Evolutionary conservation across 129 eudicot genomes (phyloP).

Genomic region (Glebionis coronaria): DNA sequence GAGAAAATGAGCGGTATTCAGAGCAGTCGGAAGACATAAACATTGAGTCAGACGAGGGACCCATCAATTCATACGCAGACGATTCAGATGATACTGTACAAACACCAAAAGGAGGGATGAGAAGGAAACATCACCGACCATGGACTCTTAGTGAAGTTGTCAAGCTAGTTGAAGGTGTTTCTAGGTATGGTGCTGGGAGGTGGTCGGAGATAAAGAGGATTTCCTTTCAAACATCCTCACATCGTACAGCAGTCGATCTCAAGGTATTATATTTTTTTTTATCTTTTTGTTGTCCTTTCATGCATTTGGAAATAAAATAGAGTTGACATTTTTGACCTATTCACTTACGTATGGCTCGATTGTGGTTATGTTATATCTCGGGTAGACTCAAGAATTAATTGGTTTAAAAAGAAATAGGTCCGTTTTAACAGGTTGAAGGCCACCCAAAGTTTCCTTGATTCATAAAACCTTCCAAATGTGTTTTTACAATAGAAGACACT

Average conservation of each 20-base stretch:
- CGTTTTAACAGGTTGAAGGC: no score
- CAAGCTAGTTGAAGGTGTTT: constrained; percentile 92
- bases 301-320: neutral
- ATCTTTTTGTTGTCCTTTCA: neutral
- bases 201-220: constrained; percentile 97
- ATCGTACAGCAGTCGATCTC: constrained; percentile 94
- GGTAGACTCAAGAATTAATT: no score
- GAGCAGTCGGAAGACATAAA: constrained; percentile 38
- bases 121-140: constrained; percentile 98
- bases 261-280: constrained; percentile 46
- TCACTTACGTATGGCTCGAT: neutral
- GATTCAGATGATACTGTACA: constrained; percentile 69
- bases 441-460: no score
- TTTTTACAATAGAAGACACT: no score
- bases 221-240: constrained; percentile 76
- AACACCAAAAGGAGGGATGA: constrained; percentile 72
- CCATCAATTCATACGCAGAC: constrained; percentile 44
- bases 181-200: constrained; percentile 91
- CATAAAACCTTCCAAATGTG: no score
- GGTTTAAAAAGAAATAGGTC: no score
- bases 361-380: neutral
- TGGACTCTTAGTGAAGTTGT: constrained; percentile 92
- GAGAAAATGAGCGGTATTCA: constrained; percentile 37
- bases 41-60: constrained; percentile 41
- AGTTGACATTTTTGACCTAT: neutral